Evolutionary conservation across 306 rosid species (phyloP).

Genomic region (Betula pendula): DNA sequence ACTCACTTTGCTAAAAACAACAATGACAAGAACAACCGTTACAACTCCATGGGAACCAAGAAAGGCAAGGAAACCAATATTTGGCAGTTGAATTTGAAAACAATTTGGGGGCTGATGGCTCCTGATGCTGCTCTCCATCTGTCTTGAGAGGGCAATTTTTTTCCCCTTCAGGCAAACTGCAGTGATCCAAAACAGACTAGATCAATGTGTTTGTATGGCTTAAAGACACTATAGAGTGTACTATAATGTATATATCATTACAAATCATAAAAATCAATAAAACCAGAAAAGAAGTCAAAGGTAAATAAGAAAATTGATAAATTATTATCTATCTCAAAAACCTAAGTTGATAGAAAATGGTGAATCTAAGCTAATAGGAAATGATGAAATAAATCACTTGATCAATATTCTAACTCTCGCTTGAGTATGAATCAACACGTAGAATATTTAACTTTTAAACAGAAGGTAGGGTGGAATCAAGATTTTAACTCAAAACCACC

Average conservation of each 20-base stretch:
- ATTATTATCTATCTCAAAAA: too few species aligned
- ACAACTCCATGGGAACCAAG: slow-evolving; percentile 36
- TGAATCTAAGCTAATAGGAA: too few species aligned
- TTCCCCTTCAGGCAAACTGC: slow-evolving; percentile 48
- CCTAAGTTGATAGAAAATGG: too few species aligned
- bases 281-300: slow-evolving; percentile 5
- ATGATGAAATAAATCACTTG: too few species aligned
- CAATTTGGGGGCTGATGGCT: slow-evolving; percentile 12
- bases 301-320: neutral
- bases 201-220: slow-evolving; percentile 19
- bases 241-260: slow-evolving; percentile 7
- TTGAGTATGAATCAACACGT: too few species aligned
- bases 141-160: slow-evolving; percentile 18
- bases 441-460: too few species aligned
- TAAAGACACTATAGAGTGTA: neutral
- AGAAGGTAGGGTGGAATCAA: too few species aligned
- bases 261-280: slow-evolving; percentile 7
- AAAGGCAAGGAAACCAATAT: slow-evolving; percentile 35
- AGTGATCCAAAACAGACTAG: slow-evolving; percentile 28
- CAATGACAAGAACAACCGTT: neutral
- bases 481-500: too few species aligned
- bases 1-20: slow-evolving; percentile 34
- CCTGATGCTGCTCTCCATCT: slow-evolving; percentile 21
- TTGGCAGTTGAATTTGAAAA: slow-evolving; percentile 13
- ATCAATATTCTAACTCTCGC: too few species aligned